Evolutionary conservation across 306 rosid species (phyloP).

Genomic region (Cucurbita moschata): DNA sequence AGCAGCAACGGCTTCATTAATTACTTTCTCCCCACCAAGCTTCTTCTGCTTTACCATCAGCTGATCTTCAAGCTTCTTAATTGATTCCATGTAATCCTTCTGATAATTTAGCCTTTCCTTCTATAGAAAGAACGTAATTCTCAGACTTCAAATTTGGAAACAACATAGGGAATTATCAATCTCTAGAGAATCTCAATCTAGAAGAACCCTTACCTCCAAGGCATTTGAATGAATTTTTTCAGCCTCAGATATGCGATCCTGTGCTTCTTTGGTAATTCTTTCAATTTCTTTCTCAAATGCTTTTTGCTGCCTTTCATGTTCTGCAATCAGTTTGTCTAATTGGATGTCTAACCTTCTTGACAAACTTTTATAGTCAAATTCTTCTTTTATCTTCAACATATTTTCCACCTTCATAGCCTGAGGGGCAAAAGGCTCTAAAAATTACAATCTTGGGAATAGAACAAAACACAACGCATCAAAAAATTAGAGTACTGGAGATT

Average conservation of each 20-base stretch:
- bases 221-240: conserved; percentile 60
- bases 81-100: conserved; percentile 76
- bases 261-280: conserved; percentile 56
- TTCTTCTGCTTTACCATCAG: conserved; percentile 40
- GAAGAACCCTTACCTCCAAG: conserved; percentile 50
- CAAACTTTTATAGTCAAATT: conserved; percentile 92
- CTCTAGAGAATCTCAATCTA: neutral
- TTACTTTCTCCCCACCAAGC: conserved; percentile 24
- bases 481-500: neutral
- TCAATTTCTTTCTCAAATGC: conserved; percentile 79
- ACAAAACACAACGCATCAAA: neutral
- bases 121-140: conserved; percentile 23
- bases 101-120: conserved; percentile 76
- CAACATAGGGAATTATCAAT: neutral
- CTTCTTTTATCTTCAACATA: conserved; percentile 92
- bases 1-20: conserved; percentile 13
- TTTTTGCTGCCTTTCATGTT: conserved; percentile 95
- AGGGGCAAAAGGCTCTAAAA: neutral
- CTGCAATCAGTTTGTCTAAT: conserved; percentile 80
- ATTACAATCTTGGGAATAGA: conserved; percentile 17
- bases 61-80: conserved; percentile 86
- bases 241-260: conserved; percentile 50
- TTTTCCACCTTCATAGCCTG: conserved; percentile 99
- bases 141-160: conserved; percentile 7
- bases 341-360: conserved; percentile 80